phyloP scores from a whole-genome alignment of 169 alveolate genomes.

The Plasmodium gallinaceum region DNA sequence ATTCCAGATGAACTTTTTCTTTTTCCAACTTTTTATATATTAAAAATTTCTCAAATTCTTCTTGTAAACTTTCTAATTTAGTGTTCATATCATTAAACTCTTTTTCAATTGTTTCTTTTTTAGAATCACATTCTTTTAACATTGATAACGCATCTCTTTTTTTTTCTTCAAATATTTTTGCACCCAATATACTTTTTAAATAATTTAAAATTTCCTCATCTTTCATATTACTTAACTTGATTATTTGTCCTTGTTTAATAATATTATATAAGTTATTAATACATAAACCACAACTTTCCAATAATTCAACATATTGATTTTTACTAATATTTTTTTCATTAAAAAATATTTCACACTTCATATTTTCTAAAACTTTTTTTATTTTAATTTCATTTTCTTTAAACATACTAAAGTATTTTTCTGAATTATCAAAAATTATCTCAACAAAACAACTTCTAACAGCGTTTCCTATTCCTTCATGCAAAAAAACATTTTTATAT shows the following conservation, averaged over 20 bases:
- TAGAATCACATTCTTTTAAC: conserved; percentile 80
- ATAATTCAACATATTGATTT: conserved; percentile 74
- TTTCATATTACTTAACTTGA: conserved; percentile 73
- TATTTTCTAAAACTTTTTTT: conserved; percentile 75
- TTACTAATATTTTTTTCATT: conserved; percentile 73
- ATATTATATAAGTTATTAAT: conserved; percentile 62
- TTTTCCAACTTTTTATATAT: conserved; percentile 74
- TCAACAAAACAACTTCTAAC: conserved; percentile 71
- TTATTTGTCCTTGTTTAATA: conserved; percentile 74
- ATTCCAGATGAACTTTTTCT: conserved; percentile 74
- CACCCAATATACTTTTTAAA: conserved; percentile 72
- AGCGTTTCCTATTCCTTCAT: conserved; percentile 75
- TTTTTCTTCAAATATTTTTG: conserved; percentile 75
- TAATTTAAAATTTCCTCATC: conserved; percentile 71
- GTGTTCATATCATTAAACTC: conserved; percentile 81
- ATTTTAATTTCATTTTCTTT: conserved; percentile 69
- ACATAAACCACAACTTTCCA: conserved; percentile 74
- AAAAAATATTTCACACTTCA: conserved; percentile 73
- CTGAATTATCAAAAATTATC: conserved; percentile 66
- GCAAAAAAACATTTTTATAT: conserved; percentile 66
- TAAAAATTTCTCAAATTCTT: conserved; percentile 78
- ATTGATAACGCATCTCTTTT: conserved; percentile 76
- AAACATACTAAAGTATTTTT: conserved; percentile 76
- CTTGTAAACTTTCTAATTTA: conserved; percentile 78
- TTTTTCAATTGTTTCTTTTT: conserved; percentile 78